phyloP scores from a whole-genome alignment of 192 early-diverging fungal genomes.

The Coemansia sp. region DNA sequence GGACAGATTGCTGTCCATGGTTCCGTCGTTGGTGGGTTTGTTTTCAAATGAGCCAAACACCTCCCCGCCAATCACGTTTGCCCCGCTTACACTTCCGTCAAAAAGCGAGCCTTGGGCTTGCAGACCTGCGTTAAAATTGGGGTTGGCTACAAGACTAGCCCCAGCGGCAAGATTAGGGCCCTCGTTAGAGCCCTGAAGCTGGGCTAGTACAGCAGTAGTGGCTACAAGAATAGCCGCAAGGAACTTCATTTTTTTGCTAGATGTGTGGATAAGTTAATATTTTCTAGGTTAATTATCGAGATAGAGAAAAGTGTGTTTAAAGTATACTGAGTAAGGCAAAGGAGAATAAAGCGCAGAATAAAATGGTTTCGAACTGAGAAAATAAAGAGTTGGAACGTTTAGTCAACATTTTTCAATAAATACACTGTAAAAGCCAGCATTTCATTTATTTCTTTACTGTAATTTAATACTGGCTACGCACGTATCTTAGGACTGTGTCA shows the following conservation, averaged over 20 bases:
- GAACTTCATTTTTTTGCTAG: constrained; percentile 25
- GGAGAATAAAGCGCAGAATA: no score
- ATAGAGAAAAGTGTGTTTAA: no score
- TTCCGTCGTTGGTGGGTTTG: constrained; percentile 18
- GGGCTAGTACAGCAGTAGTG: constrained; percentile 27
- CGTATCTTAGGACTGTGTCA: no score
- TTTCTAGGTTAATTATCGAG: no score
- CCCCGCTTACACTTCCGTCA: constrained; percentile 14
- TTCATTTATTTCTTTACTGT: no score
- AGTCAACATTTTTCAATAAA: no score
- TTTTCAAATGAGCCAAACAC: constrained; percentile 24
- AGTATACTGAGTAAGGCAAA: no score
- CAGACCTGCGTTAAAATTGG: constrained; percentile 28
- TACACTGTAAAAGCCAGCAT: no score
- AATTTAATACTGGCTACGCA: no score
- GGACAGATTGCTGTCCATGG: constrained; percentile 33
- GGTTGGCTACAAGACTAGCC: constrained; percentile 22
- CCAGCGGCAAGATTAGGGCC: constrained; percentile 18
- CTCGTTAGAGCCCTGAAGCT: constrained; percentile 21
- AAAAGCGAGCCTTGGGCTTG: constrained; percentile 28
- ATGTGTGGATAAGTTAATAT: neutral
- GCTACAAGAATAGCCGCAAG: constrained; percentile 25
- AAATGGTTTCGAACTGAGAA: no score
- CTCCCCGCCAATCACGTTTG: constrained; percentile 19
- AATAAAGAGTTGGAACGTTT: no score